Conservation (phyloP, 805 yeast genomes). For the Saturnispora sekii region DNA sequence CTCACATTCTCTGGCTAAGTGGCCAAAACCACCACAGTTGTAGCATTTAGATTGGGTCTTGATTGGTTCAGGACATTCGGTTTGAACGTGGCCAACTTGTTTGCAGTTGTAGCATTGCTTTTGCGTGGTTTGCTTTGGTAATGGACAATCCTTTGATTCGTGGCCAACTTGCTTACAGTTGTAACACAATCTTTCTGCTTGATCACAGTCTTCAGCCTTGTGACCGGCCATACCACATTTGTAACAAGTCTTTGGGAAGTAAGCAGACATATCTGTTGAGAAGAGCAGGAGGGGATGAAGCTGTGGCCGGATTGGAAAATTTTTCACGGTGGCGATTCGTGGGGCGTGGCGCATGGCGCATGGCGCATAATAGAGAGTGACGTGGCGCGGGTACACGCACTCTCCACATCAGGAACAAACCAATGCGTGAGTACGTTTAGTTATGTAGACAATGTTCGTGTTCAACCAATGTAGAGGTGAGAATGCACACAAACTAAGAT, state of each 20-base stretch:
- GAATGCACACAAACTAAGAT: no score
- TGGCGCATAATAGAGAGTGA: no score
- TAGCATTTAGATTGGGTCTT: slow-evolving; percentile 60
- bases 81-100: slow-evolving; percentile 78
- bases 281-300: background rate
- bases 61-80: slow-evolving; percentile 66
- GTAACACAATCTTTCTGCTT: slow-evolving; percentile 81
- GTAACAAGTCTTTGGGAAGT: slow-evolving; percentile 63
- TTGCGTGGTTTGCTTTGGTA: slow-evolving; percentile 73
- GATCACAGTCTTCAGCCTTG: slow-evolving; percentile 79
- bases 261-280: slow-evolving; percentile 7
- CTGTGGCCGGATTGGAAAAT: background rate
- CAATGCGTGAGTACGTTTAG: no score
- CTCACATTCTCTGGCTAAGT: slow-evolving; percentile 66
- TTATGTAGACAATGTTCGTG: no score
- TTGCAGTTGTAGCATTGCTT: slow-evolving; percentile 94
- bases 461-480: no score
- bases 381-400: no score
- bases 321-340: background rate
- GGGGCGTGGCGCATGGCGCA: no score
- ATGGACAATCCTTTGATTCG: slow-evolving; percentile 80
- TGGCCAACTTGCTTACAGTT: slow-evolving; percentile 88
- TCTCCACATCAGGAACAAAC: no score
- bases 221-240: slow-evolving; percentile 91
- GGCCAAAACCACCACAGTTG: slow-evolving; percentile 71